Base-by-base conservation (phyloP, 352 stramenopile genomes). In the Globisporangium camurandrum region DNA sequence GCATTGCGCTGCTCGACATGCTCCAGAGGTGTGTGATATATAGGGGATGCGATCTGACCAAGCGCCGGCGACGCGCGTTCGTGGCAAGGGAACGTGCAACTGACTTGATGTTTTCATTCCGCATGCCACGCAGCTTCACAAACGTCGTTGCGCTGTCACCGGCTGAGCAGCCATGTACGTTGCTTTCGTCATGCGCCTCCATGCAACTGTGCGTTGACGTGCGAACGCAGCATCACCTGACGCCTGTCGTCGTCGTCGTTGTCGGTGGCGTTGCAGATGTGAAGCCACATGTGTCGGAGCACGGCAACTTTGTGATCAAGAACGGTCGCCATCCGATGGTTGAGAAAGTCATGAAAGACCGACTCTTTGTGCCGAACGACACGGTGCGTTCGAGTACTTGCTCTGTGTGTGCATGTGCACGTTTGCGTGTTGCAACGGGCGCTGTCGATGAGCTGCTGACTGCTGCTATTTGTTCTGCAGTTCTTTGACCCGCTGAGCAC, bases 1-100 rank as follows among this genome's bases (percentile, higher is more conserved):
- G 80, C 46, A 65, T 96, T 9, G 82, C 87, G n/a, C 53, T 97
- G 23, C 64, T 97, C 20, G 90, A 97, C 45, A 96, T 97, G 84
- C 66, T 97, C 10, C 62, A 96, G 22, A 93, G 84, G 84, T 93
- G 56, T 16, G 2, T n/a, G n/a, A n/a, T n/a, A n/a, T n/a, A n/a
- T n/a, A n/a, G n/a, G n/a, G n/a, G n/a, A n/a, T n/a, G n/a, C n/a
- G n/a, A n/a, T n/a, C n/a, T n/a, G n/a, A n/a, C n/a, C 26, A 23
- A 20, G 42, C 2, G 17, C 34, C 20, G n/a, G n/a, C n/a, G n/a
- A n/a, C n/a, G n/a, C n/a, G n/a, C n/a, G n/a, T n/a, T n/a, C n/a
- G n/a, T n/a, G n/a, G n/a, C n/a, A n/a, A n/a, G n/a, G n/a, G n/a
- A n/a, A n/a, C n/a, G n/a, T 33, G 14, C 7, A 41, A 20, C 8